These are phyloP conservation scores for Pterocarpus macrocarpus DNA, from an alignment of 306 rosid species.

Conservation along the genomic window DNA sequence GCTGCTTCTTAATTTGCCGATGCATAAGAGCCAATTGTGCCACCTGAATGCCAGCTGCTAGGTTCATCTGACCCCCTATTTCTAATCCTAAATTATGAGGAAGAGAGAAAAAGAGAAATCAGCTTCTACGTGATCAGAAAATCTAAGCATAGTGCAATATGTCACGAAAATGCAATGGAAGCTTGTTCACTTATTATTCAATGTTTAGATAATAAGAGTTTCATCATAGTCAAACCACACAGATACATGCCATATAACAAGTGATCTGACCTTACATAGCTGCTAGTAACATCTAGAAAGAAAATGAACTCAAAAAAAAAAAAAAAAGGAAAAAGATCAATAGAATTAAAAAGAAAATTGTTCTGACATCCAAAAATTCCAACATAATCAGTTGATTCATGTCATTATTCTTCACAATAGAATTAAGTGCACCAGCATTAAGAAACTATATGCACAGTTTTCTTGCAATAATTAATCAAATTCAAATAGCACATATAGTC, in stretches of 20 bases:
- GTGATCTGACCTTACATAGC: neutral
- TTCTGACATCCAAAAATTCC: neutral
- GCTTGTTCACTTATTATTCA: slow-evolving; percentile 19
- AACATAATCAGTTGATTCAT: neutral
- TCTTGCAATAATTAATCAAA: slow-evolving; percentile 16
- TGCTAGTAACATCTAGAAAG: slow-evolving; percentile 32
- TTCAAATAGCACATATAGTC: neutral
- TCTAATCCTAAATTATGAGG: slow-evolving; percentile 71
- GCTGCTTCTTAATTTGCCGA: slow-evolving; percentile 97
- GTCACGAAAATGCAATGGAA: neutral
- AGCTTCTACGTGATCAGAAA: slow-evolving; percentile 35
- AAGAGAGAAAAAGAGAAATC: neutral
- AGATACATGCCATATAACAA: slow-evolving; percentile 5
- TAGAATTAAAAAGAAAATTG: neutral
- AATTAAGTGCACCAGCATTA: neutral
- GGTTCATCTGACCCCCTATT: slow-evolving; percentile 95
- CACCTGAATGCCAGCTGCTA: slow-evolving; percentile 96
- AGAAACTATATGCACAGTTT: neutral
- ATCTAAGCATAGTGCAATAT: slow-evolving; percentile 13
- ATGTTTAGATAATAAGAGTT: slow-evolving; percentile 6
- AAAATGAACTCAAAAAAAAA: neutral
- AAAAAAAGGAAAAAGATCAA: neutral
- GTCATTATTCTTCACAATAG: neutral
- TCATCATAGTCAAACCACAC: slow-evolving; percentile 13
- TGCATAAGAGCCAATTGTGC: slow-evolving; percentile 98